A percentile compares a stretch with the other conserved stretches of the same genome.
Evolutionary conservation across 306 rosid species (phyloP).

Genomic region (Quercus mongolica): DNA sequence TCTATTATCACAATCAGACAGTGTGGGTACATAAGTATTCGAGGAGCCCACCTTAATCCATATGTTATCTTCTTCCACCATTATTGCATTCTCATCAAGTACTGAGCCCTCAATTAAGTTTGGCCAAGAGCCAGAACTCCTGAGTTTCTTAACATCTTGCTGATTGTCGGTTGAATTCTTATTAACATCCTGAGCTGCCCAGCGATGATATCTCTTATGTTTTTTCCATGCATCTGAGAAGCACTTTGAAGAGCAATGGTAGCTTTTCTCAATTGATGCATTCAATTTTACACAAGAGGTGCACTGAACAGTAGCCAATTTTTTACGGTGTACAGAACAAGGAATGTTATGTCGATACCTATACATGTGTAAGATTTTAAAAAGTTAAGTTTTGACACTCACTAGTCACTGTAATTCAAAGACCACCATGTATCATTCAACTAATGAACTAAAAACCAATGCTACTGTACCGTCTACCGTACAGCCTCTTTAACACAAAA

Average conservation of each 20-base stretch:
- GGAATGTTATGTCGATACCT: slow-evolving; percentile 19
- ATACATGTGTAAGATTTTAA: not conserved
- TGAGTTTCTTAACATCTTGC: not conserved
- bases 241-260: slow-evolving; percentile 19
- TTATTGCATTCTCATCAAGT: not conserved
- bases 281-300: slow-evolving; percentile 14
- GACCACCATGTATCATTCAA: not conserved
- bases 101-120: not conserved
- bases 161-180: not conserved
- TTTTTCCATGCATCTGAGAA: slow-evolving; percentile 10
- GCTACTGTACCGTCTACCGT: not conserved
- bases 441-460: not conserved
- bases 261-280: slow-evolving; percentile 12
- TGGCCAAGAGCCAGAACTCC: slow-evolving; percentile 23
- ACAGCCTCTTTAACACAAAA: not conserved
- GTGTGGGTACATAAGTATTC: slow-evolving; percentile 13
- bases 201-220: slow-evolving; percentile 6
- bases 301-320: slow-evolving; percentile 16
- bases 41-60: slow-evolving; percentile 21
- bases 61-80: not conserved
- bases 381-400: not conserved
- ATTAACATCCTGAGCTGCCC: not conserved
- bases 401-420: not conserved
- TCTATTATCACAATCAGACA: slow-evolving; percentile 15
- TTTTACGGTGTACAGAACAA: slow-evolving; percentile 17